phyloP scores from a whole-genome alignment of 805 yeast genomes.

The Zygoascus bituminiphila region DNA sequence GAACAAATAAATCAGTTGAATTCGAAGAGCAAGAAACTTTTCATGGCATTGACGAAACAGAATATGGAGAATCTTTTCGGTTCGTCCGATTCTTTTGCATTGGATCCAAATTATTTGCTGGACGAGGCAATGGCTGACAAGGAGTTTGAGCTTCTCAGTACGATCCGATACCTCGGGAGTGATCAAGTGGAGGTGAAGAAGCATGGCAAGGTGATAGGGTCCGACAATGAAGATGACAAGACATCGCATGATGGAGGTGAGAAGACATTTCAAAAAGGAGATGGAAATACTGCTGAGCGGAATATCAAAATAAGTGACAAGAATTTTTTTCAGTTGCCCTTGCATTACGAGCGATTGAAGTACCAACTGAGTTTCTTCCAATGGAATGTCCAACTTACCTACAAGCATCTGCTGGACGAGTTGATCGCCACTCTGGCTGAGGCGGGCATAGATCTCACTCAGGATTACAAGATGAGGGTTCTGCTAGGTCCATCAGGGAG shows the following conservation, averaged over 20 bases:
- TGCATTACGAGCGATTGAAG: slow-evolving; percentile 55
- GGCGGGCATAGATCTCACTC: slow-evolving; percentile 13
- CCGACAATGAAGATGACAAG: neutral
- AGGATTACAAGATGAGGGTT: slow-evolving; percentile 43
- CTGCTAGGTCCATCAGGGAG: slow-evolving; percentile 33
- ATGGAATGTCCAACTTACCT: slow-evolving; percentile 38
- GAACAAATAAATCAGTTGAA: no score
- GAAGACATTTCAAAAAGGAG: neutral
- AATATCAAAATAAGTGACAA: slow-evolving; percentile 19
- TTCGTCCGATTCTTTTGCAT: no score
- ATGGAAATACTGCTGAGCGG: no score
- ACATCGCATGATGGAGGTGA: neutral
- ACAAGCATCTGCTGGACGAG: slow-evolving; percentile 34
- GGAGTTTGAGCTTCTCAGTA: slow-evolving; percentile 53
- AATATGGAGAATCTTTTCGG: no score
- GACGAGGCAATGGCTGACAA: slow-evolving; percentile 6
- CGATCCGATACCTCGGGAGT: slow-evolving; percentile 49
- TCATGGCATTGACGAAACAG: no score
- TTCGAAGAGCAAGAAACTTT: no score
- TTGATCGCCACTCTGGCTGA: slow-evolving; percentile 32
- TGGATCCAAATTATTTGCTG: neutral
- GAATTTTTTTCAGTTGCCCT: slow-evolving; percentile 52
- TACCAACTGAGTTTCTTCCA: slow-evolving; percentile 48
- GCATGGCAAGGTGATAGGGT: no score
- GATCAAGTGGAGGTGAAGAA: no score